phyloP scores from a whole-genome alignment of 208 protist species.

The Angomonas desouzai region DNA sequence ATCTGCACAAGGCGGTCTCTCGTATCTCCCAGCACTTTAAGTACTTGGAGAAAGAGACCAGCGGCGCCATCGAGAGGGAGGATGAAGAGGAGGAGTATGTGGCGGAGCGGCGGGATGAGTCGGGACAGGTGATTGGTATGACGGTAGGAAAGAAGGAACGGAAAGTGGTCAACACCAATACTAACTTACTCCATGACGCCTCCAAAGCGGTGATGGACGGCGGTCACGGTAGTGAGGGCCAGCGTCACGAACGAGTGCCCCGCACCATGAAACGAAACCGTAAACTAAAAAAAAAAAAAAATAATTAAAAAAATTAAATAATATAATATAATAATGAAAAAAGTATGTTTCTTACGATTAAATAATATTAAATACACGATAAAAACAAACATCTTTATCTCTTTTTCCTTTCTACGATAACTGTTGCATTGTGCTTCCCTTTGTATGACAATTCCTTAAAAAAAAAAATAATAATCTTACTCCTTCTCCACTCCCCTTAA shows the following conservation, averaged over 20 bases:
- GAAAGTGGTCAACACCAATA: slow-evolving; percentile 51
- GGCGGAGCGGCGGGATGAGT: slow-evolving; percentile 57
- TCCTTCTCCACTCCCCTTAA: not conserved
- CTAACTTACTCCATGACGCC: slow-evolving; percentile 69
- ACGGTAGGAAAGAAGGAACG: slow-evolving; percentile 57
- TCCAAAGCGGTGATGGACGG: slow-evolving; percentile 36
- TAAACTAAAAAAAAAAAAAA: not conserved
- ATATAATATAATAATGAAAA: too few relatives aligned
- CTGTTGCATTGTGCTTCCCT: too few relatives aligned
- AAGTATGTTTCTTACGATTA: slow-evolving; percentile 9
- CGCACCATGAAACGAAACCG: not conserved
- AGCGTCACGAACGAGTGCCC: not conserved
- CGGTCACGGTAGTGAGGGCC: slow-evolving; percentile 13
- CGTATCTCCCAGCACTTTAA: slow-evolving; percentile 79
- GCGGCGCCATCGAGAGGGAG: not conserved
- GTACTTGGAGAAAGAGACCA: slow-evolving; percentile 26
- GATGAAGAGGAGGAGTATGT: slow-evolving; percentile 37
- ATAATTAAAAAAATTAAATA: too few relatives aligned
- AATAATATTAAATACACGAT: slow-evolving; percentile 12
- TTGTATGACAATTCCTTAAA: not conserved
- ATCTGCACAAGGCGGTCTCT: slow-evolving; percentile 80
- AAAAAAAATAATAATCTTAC: slow-evolving; percentile 5
- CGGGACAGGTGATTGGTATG: slow-evolving; percentile 69
- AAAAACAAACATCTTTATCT: too few relatives aligned
- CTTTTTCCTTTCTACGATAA: too few relatives aligned